Evolutionary conservation across 2,329 filamentous ascomycete species (phyloP).

Genomic region (Ophiostoma angusticollis): DNA sequence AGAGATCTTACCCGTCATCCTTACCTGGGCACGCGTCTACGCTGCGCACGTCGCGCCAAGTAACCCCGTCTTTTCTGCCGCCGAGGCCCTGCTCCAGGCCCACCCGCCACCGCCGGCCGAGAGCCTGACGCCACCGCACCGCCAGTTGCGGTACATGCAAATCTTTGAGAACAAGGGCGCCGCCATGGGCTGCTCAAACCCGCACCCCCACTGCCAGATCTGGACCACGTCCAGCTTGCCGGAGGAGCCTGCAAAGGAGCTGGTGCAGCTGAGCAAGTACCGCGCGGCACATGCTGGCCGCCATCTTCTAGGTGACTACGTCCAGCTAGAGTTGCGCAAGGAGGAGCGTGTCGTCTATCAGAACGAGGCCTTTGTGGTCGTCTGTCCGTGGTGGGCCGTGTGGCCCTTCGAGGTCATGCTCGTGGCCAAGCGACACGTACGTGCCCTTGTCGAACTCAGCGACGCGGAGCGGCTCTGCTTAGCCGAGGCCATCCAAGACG

Average conservation of each 20-base stretch:
- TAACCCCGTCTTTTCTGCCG: constrained; percentile 45
- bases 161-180: constrained; percentile 99
- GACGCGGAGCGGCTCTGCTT: constrained; percentile 58
- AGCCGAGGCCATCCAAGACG: constrained; percentile 74
- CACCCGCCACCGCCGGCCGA: constrained; percentile 25
- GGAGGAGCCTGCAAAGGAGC: constrained; percentile 74
- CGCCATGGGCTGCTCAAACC: constrained; percentile 97
- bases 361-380: constrained; percentile 70
- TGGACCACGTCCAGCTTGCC: constrained; percentile 90
- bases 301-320: constrained; percentile 79
- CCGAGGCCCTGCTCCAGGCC: constrained; percentile 23
- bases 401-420: constrained; percentile 97
- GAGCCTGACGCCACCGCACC: constrained; percentile 40
- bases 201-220: constrained; percentile 90
- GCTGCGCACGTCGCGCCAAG: constrained; percentile 61
- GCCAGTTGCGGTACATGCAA: constrained; percentile 92
- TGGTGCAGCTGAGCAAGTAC: constrained; percentile 69
- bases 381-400: constrained; percentile 95
- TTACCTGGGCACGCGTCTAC: constrained; percentile 89
- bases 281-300: constrained; percentile 55
- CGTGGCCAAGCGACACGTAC: constrained; percentile 69
- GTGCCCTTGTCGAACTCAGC: constrained; percentile 71
- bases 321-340: constrained; percentile 67
- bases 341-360: constrained; percentile 77
- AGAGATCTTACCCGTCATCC: constrained; percentile 70